phyloP scores from a whole-genome alignment of 768 basidiomycete genomes.

The Glaciozyma antarctica region DNA sequence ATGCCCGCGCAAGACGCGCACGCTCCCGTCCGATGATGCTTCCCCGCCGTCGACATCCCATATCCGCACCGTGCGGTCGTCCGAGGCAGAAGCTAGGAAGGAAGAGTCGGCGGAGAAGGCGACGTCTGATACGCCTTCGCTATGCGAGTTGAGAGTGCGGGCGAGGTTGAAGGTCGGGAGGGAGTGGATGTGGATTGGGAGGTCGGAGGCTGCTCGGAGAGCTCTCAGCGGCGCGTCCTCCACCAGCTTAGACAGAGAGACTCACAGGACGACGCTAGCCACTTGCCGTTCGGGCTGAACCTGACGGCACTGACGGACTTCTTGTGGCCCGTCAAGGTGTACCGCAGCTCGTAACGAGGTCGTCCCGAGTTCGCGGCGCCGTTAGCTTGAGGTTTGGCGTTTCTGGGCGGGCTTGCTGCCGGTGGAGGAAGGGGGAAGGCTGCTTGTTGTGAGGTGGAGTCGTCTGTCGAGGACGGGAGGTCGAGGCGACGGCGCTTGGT shows the following conservation, averaged over 20 bases:
- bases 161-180: constrained; percentile 19
- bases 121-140: constrained; percentile 77
- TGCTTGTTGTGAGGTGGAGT: no score
- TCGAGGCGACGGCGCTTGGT: constrained; percentile 20
- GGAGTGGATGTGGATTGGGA: constrained; percentile 50
- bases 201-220: constrained; percentile 51
- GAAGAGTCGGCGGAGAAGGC: constrained; percentile 78
- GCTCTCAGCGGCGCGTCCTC: constrained; percentile 19
- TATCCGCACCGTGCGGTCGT: constrained; percentile 78
- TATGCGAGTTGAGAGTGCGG: constrained; percentile 61
- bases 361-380: background rate
- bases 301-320: constrained; percentile 72
- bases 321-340: constrained; percentile 69
- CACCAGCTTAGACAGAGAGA: constrained; percentile 33
- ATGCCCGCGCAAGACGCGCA: constrained; percentile 65
- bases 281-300: constrained; percentile 74
- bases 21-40: constrained; percentile 2
- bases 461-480: no score
- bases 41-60: constrained; percentile 54
- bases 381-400: no score
- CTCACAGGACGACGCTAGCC: constrained; percentile 76
- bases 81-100: constrained; percentile 81
- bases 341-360: constrained; percentile 48
- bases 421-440: no score
- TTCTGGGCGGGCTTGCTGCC: no score